These are phyloP conservation scores for Sporobolomyces pararoseus DNA, from an alignment of 768 basidiomycete genomes.

Conservation along the genomic window DNA sequence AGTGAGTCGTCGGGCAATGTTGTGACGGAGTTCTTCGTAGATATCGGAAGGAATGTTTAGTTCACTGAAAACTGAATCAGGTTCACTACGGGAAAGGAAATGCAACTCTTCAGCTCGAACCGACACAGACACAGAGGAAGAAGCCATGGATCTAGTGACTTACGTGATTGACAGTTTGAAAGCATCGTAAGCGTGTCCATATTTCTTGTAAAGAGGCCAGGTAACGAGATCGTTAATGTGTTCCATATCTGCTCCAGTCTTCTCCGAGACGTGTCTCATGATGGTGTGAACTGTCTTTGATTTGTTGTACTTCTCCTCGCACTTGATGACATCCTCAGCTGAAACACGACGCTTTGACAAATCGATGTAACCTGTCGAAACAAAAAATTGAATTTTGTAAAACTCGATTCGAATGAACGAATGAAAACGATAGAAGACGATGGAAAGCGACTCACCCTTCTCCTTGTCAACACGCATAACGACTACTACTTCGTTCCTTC, in stretches of 20 bases:
- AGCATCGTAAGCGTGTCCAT: slow-evolving; percentile 93
- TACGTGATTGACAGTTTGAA: slow-evolving; percentile 95
- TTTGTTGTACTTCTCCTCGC: slow-evolving; percentile 97
- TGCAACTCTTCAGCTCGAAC: not conserved
- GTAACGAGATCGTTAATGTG: slow-evolving; percentile 81
- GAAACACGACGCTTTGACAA: slow-evolving; percentile 96
- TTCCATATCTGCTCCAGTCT: slow-evolving; percentile 59
- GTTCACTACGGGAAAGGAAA: slow-evolving; percentile 54
- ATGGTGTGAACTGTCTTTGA: slow-evolving; percentile 92
- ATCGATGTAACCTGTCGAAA: slow-evolving; percentile 82
- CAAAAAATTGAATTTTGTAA: not conserved
- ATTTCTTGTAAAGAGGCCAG: slow-evolving; percentile 88
- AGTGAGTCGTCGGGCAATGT: slow-evolving; percentile 89
- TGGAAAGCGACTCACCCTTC: slow-evolving; percentile 65
- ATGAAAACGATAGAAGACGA: not conserved
- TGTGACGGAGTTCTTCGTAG: slow-evolving; percentile 63
- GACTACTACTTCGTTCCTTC: slow-evolving; percentile 96
- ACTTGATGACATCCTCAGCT: slow-evolving; percentile 96
- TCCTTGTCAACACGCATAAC: slow-evolving; percentile 98
- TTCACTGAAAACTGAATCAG: slow-evolving; percentile 72
- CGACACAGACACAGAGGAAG: not conserved
- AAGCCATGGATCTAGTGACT: no score
- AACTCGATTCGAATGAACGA: no score
- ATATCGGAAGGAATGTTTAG: slow-evolving; percentile 60
- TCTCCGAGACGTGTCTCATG: slow-evolving; percentile 65